Conservation (phyloP, 768 basidiomycete species). For the Postia placenta region DNA sequence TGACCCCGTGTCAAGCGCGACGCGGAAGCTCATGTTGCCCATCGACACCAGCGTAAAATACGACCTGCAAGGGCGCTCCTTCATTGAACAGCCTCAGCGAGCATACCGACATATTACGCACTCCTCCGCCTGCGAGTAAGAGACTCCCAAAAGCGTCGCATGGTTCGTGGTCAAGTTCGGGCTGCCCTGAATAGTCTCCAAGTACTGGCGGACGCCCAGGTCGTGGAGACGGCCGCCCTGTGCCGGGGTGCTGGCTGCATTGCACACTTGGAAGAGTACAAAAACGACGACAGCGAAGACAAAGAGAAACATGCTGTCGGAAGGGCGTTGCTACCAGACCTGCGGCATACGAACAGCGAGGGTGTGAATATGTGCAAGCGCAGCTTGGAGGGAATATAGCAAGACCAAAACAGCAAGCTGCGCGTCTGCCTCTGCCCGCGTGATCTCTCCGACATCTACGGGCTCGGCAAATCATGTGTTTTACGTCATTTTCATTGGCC, state of each 20-base stretch:
- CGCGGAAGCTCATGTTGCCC: conserved; percentile 61
- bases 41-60: conserved; percentile 58
- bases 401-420: neutral
- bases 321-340: neutral
- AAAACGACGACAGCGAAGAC: neutral
- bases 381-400: neutral
- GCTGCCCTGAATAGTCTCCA: conserved; percentile 1
- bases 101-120: neutral
- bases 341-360: conserved; percentile 4
- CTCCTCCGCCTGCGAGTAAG: conserved; percentile 1
- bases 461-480: too few relatives aligned
- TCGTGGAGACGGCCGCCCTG: neutral
- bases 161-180: conserved; percentile 1
- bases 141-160: neutral
- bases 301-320: conserved; percentile 1
- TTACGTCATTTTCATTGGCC: too few relatives aligned
- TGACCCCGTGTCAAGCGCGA: conserved; percentile 71
- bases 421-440: neutral
- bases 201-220: conserved; percentile 3
- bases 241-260: neutral
- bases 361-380: conserved; percentile 1
- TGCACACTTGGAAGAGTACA: neutral
- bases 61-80: conserved; percentile 36
- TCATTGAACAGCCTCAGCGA: neutral
- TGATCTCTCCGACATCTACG: neutral